Conservation (phyloP, 345 rosid genomes). For the Eucalyptus microcorys region DNA sequence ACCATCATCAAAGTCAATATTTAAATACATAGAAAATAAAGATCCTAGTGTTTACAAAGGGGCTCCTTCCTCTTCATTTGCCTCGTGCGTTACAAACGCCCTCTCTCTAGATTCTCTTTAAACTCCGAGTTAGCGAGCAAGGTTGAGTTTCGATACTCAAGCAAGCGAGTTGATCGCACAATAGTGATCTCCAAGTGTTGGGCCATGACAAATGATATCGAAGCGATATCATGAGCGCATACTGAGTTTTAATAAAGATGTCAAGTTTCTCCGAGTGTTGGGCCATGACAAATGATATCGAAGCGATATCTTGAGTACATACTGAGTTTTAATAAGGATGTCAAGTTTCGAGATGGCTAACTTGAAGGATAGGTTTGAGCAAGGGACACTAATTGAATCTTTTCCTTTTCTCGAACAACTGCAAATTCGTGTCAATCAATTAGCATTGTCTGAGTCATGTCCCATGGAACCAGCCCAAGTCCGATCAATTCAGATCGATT, state of each 20-base stretch:
- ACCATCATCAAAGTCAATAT: neutral
- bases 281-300: neutral
- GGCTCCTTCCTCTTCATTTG: neutral
- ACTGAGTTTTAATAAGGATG: neutral
- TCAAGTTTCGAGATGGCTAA: neutral
- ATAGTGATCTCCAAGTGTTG: neutral
- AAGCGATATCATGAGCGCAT: neutral
- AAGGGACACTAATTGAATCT: neutral
- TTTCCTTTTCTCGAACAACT: neutral
- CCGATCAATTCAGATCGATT: neutral
- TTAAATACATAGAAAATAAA: neutral
- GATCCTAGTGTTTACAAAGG: neutral
- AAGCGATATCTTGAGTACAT: neutral
- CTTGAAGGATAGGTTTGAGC: neutral
- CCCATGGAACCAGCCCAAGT: neutral
- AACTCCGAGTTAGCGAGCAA: rapidly evolving
- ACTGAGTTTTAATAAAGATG: too few species aligned
- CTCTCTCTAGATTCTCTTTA: neutral
- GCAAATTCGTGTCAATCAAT: neutral
- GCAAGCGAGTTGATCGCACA: neutral
- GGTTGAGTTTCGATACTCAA: neutral
- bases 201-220: neutral
- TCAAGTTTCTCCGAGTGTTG: neutral
- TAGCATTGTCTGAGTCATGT: neutral
- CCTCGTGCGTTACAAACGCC: neutral